Evolutionary conservation across 306 rosid species (phyloP).

Genomic region (Cicer pinnatifidum): DNA sequence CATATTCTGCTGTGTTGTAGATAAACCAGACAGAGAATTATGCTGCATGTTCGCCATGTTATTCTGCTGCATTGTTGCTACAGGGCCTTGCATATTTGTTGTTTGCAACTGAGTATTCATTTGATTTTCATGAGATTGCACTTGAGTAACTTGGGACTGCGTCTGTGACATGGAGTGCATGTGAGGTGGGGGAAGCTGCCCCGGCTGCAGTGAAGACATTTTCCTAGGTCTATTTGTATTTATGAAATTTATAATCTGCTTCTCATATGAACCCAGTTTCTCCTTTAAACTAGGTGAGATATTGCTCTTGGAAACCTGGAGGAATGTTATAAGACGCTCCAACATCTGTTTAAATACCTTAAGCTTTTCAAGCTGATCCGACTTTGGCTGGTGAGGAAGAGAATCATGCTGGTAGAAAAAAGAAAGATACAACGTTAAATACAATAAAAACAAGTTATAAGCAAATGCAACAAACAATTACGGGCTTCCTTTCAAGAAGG

Average conservation of each 20-base stretch:
- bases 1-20: slow-evolving; percentile 61
- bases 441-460: slow-evolving; percentile 15
- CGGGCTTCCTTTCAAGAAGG: slow-evolving; percentile 30
- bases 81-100: slow-evolving; percentile 66
- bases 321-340: slow-evolving; percentile 68
- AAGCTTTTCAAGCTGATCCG: slow-evolving; percentile 70
- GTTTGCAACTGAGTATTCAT: slow-evolving; percentile 80
- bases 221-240: slow-evolving; percentile 71
- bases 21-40: slow-evolving; percentile 66
- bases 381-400: slow-evolving; percentile 65
- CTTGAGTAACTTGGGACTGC: slow-evolving; percentile 66
- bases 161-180: slow-evolving; percentile 75
- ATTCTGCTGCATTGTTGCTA: slow-evolving; percentile 65
- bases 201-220: slow-evolving; percentile 60
- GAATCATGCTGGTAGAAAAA: slow-evolving; percentile 67
- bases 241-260: slow-evolving; percentile 66
- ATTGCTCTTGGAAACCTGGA: slow-evolving; percentile 60
- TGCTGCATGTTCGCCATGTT: slow-evolving; percentile 68
- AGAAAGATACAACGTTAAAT: slow-evolving; percentile 29
- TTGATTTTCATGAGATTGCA: slow-evolving; percentile 82
- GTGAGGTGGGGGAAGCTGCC: slow-evolving; percentile 73
- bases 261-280: slow-evolving; percentile 67
- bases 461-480: slow-evolving; percentile 9
- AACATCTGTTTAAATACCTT: slow-evolving; percentile 72
- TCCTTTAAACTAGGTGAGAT: slow-evolving; percentile 56